phyloP scores from a whole-genome alignment of 495 filamentous ascomycete genomes.

The Copromyces sp. region DNA sequence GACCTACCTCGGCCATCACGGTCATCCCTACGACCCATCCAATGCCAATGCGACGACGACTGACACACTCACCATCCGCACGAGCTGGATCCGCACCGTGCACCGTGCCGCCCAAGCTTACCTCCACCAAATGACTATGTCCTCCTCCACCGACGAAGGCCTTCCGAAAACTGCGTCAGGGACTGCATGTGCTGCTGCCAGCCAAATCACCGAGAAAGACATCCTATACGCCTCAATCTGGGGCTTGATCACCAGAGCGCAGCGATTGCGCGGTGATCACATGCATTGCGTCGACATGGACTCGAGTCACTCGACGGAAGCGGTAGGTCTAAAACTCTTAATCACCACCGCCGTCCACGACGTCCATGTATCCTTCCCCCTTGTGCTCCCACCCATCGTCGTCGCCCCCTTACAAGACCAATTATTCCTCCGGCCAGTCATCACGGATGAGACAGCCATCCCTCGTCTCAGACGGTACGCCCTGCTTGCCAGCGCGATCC shows the following conservation, averaged over 20 bases:
- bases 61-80: not conserved
- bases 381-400: not conserved
- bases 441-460: not conserved
- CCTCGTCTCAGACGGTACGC: not conserved
- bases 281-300: not conserved
- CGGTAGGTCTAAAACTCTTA: not conserved
- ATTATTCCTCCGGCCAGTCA: not conserved
- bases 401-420: not conserved
- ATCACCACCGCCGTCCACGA: not conserved
- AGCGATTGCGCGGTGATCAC: not conserved
- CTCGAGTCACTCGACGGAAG: not conserved
- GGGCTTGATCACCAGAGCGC: not conserved
- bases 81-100: not conserved
- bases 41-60: not conserved
- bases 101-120: not conserved
- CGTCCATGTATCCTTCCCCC: not conserved
- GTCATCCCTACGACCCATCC: not conserved
- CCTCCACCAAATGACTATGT: not conserved
- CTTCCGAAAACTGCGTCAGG: not conserved
- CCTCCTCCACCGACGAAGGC: not conserved
- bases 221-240: not conserved
- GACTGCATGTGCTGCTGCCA: not conserved
- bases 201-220: not conserved
- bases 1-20: not conserved
- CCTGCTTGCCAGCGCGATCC: not conserved